A percentile compares a stretch with the other conserved stretches of the same genome.
phyloP scores from a whole-genome alignment of 139 green algal genomes.

The Tetraselmis striata region DNA sequence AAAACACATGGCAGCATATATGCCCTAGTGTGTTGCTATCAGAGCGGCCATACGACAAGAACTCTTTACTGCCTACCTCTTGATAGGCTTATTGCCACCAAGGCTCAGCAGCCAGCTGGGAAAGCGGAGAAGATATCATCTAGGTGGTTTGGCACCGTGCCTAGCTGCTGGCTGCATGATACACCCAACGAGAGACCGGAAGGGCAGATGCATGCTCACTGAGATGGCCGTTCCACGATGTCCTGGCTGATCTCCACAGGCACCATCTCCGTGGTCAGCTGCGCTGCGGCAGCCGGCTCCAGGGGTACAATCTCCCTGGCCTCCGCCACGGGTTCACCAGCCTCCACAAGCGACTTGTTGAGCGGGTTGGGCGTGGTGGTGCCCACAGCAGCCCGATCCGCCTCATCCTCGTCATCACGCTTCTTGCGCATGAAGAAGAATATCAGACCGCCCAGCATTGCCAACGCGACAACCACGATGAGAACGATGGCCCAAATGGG shows the following conservation, averaged over 20 bases:
- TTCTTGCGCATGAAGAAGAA: neutral
- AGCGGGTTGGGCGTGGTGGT: too few relatives aligned
- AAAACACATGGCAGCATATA: too few relatives aligned
- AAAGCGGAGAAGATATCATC: too few relatives aligned
- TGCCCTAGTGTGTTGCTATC: too few relatives aligned
- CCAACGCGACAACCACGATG: neutral
- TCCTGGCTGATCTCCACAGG: neutral
- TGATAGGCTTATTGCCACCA: too few relatives aligned
- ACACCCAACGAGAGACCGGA: too few relatives aligned
- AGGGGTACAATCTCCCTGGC: neutral
- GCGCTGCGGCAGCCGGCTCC: neutral
- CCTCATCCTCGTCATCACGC: neutral
- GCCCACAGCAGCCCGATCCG: neutral
- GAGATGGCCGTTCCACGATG: neutral
- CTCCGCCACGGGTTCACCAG: neutral
- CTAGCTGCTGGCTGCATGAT: too few relatives aligned
- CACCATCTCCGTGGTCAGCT: neutral
- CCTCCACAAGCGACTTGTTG: neutral
- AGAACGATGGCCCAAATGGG: neutral
- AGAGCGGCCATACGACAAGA: too few relatives aligned
- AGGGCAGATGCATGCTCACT: too few relatives aligned
- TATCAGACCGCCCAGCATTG: neutral
- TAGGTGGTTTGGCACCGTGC: too few relatives aligned
- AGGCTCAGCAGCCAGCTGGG: too few relatives aligned
- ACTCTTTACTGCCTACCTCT: too few relatives aligned